These are phyloP conservation scores for Zasmidium cellare DNA, from an alignment of 2,329 filamentous ascomycete species.

Conservation along the genomic window DNA sequence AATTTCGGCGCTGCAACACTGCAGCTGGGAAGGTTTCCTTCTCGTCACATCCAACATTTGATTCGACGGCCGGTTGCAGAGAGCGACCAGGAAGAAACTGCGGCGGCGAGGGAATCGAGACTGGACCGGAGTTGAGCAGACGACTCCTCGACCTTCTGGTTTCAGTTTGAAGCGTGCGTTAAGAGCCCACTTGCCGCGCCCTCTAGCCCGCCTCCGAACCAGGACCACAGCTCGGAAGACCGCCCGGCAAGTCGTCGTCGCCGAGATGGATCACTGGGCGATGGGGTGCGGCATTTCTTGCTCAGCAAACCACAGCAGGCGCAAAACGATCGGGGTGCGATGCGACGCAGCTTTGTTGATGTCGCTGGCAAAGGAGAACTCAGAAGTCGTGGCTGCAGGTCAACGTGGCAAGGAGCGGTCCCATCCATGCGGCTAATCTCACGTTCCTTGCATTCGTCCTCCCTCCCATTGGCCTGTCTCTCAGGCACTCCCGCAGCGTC, in stretches of 20 bases:
- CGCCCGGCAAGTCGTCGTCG: neutral
- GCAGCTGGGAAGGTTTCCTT: slow-evolving; percentile 3
- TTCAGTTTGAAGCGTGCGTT: slow-evolving; percentile 1
- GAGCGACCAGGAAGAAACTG: slow-evolving; percentile 6
- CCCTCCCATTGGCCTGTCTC: slow-evolving; percentile 6
- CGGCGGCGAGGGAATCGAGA: slow-evolving; percentile 8
- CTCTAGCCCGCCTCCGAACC: neutral
- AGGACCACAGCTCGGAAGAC: neutral
- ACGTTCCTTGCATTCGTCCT: slow-evolving; percentile 18
- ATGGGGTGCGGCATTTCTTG: slow-evolving; percentile 2
- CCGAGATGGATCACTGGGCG: neutral
- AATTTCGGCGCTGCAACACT: slow-evolving; percentile 14
- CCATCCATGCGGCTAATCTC: slow-evolving; percentile 8
- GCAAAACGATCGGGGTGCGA: neutral
- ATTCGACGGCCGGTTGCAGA: slow-evolving; percentile 6
- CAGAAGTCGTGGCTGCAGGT: slow-evolving; percentile 14
- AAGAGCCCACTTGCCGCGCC: neutral
- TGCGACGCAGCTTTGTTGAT: neutral
- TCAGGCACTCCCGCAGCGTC: neutral
- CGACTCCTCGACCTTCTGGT: neutral
- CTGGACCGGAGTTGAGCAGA: neutral
- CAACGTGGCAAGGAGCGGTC: slow-evolving; percentile 14
- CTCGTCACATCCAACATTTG: slow-evolving; percentile 4
- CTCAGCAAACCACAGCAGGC: slow-evolving; percentile 2
- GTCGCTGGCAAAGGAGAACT: neutral